Evolutionary conservation across 2,329 filamentous ascomycete genomes (phyloP).

Genomic region (Colletotrichum caudatum): DNA sequence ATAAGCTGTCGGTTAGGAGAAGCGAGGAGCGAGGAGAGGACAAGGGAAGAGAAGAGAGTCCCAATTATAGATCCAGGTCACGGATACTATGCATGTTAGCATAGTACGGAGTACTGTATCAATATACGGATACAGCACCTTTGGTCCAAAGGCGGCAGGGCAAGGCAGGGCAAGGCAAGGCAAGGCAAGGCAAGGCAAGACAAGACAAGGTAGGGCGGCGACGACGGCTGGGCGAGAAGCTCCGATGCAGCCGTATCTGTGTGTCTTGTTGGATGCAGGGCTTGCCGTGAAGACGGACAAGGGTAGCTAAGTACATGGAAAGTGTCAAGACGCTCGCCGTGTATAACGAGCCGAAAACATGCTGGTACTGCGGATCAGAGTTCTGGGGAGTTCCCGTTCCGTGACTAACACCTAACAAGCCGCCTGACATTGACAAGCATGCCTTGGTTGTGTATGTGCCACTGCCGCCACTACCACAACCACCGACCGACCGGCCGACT

Average conservation of each 20-base stretch:
- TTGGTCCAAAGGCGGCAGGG: no score
- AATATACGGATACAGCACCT: not conserved
- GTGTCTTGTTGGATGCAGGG: not conserved
- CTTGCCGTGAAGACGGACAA: not conserved
- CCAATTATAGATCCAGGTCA: not conserved
- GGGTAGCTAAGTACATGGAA: not conserved
- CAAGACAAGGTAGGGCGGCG: not conserved
- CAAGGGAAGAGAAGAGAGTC: no score
- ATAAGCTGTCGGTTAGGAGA: not conserved
- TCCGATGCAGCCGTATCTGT: not conserved
- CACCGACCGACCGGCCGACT: not conserved
- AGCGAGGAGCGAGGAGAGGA: not conserved
- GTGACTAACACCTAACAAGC: conserved; percentile 33
- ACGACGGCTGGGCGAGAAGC: not conserved
- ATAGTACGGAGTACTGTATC: no score
- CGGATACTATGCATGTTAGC: not conserved
- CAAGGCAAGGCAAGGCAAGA: not conserved
- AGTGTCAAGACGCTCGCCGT: conserved; percentile 19
- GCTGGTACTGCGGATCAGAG: conserved; percentile 23
- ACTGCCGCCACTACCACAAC: not conserved
- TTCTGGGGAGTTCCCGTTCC: not conserved
- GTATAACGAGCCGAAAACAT: conserved; percentile 29
- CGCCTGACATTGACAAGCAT: conserved; percentile 20
- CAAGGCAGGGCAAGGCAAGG: not conserved
- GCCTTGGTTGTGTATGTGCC: conserved; percentile 14